Conservation (phyloP, 176 grass and related monocot genomes). For the Lolium multiflorum region DNA sequence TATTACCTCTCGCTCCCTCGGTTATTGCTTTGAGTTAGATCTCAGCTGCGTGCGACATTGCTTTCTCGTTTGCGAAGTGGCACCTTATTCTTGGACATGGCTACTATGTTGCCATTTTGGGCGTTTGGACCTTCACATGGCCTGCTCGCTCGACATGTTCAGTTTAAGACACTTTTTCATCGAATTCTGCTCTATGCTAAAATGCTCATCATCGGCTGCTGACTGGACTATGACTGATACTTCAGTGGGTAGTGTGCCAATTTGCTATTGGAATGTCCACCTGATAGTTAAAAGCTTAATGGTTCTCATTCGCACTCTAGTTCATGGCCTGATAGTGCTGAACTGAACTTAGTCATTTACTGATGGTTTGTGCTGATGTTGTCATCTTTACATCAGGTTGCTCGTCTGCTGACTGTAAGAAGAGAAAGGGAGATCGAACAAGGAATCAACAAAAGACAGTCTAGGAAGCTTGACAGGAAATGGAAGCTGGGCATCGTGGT, state of each 20-base stretch:
- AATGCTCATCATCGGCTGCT: neutral
- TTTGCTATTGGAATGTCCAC: neutral
- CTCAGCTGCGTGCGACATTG: neutral
- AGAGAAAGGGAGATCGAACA: slow-evolving; percentile 93
- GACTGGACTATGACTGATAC: slow-evolving; percentile 10
- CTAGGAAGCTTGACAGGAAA: slow-evolving; percentile 96
- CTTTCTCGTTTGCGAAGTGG: neutral
- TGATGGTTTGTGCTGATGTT: neutral
- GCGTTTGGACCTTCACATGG: neutral
- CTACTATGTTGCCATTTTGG: slow-evolving; percentile 3
- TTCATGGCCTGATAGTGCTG: neutral
- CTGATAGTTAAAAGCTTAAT: neutral
- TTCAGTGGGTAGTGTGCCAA: neutral
- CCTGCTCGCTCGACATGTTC: slow-evolving; percentile 8
- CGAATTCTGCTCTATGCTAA: neutral
- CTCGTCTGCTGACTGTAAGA: slow-evolving; percentile 93
- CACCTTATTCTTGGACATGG: neutral
- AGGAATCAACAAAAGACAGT: slow-evolving; percentile 93
- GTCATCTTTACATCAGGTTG: slow-evolving; percentile 64
- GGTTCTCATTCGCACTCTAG: neutral
- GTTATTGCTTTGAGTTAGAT: neutral
- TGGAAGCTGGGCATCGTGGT: slow-evolving; percentile 93
- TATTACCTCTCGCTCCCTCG: slow-evolving; percentile 31
- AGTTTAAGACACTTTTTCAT: neutral
- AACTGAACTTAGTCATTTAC: neutral